Evolutionary conservation across 2,329 filamentous ascomycete species (phyloP).

Genomic region (Phaeosphaeria sp.): DNA sequence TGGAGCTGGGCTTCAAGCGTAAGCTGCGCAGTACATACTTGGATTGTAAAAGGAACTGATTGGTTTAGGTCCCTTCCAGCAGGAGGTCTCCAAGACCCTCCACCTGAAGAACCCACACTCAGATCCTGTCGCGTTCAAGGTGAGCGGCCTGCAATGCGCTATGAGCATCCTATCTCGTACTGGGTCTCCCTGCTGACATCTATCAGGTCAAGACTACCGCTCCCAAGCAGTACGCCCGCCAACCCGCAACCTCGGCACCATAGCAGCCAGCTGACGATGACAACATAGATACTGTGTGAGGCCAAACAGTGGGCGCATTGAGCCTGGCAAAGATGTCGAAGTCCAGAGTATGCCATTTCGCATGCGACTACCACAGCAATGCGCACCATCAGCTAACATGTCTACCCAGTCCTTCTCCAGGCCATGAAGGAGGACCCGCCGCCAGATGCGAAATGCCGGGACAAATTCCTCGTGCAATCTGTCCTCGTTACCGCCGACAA

Average conservation of each 20-base stretch:
- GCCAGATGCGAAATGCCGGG: slow-evolving; percentile 84
- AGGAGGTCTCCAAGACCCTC: slow-evolving; percentile 68
- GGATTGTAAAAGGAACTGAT: slow-evolving; percentile 19
- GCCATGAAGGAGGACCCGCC: slow-evolving; percentile 97
- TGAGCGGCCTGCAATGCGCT: slow-evolving; percentile 38
- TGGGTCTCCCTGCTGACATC: slow-evolving; percentile 15
- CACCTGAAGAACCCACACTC: slow-evolving; percentile 64
- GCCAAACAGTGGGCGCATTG: slow-evolving; percentile 95
- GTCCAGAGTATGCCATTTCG: slow-evolving; percentile 74
- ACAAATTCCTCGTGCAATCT: slow-evolving; percentile 97
- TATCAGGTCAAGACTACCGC: slow-evolving; percentile 95
- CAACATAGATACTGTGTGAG: slow-evolving; percentile 87
- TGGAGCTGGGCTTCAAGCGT: slow-evolving; percentile 94
- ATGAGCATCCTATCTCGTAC: slow-evolving; percentile 1
- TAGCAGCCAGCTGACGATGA: slow-evolving; percentile 1
- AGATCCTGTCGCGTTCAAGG: slow-evolving; percentile 70
- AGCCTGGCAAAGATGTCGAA: slow-evolving; percentile 86
- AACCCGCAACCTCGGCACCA: slow-evolving; percentile 17
- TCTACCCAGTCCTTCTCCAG: slow-evolving; percentile 80
- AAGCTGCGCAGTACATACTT: slow-evolving; percentile 46
- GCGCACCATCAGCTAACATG: slow-evolving; percentile 33
- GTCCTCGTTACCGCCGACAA: slow-evolving; percentile 82
- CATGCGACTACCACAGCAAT: slow-evolving; percentile 10
- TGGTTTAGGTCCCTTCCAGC: slow-evolving; percentile 65
- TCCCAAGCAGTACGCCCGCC: slow-evolving; percentile 84